A percentile compares a stretch with the other conserved stretches of the same genome.
phyloP scores from a whole-genome alignment of 805 yeast species.

The Diddensiella transvaalensis region DNA sequence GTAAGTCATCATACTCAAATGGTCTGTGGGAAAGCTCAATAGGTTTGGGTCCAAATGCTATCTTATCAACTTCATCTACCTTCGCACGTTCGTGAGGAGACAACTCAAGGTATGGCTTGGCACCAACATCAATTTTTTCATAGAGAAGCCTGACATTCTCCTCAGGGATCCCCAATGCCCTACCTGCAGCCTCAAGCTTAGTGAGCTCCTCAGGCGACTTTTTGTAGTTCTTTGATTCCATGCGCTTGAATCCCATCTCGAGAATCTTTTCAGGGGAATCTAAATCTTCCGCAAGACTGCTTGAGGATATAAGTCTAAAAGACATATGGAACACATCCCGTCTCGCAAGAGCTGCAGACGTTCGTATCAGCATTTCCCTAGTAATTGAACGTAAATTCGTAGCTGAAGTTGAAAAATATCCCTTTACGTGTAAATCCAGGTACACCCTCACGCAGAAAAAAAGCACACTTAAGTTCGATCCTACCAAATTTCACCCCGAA shows the following conservation, averaged over 20 bases:
- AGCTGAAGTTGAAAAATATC: too few species aligned
- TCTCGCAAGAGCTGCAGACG: too few species aligned
- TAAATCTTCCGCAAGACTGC: neutral
- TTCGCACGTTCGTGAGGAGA: slow-evolving; percentile 16
- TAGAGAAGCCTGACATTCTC: slow-evolving; percentile 26
- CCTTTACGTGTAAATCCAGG: too few species aligned
- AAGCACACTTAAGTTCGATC: too few species aligned
- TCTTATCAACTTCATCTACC: slow-evolving; percentile 23
- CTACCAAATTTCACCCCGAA: too few species aligned
- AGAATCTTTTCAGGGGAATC: slow-evolving; percentile 25
- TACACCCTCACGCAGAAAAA: too few species aligned
- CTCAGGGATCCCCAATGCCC: slow-evolving; percentile 30
- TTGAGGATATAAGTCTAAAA: too few species aligned
- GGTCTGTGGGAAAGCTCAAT: slow-evolving; percentile 21
- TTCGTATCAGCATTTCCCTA: too few species aligned
- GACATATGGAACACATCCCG: too few species aligned
- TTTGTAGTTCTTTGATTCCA: slow-evolving; percentile 26
- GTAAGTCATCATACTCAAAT: slow-evolving; percentile 60
- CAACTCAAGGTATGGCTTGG: slow-evolving; percentile 18
- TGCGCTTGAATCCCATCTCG: slow-evolving; percentile 31
- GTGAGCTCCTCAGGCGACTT: slow-evolving; percentile 28
- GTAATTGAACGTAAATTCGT: too few species aligned
- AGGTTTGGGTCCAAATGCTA: slow-evolving; percentile 25
- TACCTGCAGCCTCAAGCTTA: slow-evolving; percentile 30
- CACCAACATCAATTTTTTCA: slow-evolving; percentile 24